Base-by-base conservation (phyloP, 1,139 yeast species). In the Kodamaea sp. region DNA sequence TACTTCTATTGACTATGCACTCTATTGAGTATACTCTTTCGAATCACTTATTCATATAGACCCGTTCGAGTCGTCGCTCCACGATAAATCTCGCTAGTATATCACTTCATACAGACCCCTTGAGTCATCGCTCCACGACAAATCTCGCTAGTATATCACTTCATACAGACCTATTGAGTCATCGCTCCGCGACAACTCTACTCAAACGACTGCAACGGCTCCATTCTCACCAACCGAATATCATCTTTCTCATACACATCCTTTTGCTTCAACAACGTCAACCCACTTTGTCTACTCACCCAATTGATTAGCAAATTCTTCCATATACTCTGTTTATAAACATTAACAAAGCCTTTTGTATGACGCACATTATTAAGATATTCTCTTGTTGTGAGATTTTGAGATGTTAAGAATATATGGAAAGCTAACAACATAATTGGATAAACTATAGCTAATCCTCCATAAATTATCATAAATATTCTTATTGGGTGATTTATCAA, bases 311-410 rank as follows among this genome's bases (percentile, higher is more conserved):
- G 58, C 43, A 77, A 55, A 50, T 82, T 81, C 27, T 48, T 48
- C 23, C 56, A 38, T 1, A 64, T 44, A n/a, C 61, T 58, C 1
- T 58, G 55, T 37, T 73, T 68, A 54, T 62, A 80, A 2, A 76
- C 73, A 48, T 75, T 74, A 32, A 62, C 57, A 42, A 62, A 73
- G 3, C 34, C 34, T 8, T 49, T 46, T 24, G 51, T 47, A 2
- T 52, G 53, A 50, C 63, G 41, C 38, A 62, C 57, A 55, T 69
- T 47, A 56, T 68, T 71, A 37, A 84, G 60, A 48, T 73, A 83
- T 47, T 84, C 92, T 47, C 89, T 65, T 5, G 95, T 84, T 11
- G 90, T 81, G 47, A 83, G 69, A 42, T 81, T 82, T n/a, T 75
- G 69, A 0, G 75, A 54, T 0, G 80, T 73, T 35, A 84, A 58